Conservation (phyloP, 192 early-diverging fungal genomes). For the Rhizophlyctis rosea region DNA sequence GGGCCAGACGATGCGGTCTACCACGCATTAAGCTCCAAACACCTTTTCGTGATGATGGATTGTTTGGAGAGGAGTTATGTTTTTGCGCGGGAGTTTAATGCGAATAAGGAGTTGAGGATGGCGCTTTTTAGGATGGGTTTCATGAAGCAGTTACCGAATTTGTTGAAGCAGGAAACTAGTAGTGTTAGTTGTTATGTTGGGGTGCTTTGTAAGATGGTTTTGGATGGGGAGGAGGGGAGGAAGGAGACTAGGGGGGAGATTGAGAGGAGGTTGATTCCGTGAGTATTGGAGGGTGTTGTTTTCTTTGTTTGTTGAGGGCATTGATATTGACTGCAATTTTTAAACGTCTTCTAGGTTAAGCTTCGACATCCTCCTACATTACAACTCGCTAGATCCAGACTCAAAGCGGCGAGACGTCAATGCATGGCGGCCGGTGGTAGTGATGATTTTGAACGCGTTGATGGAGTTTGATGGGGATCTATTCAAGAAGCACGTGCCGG, state of each 20-base stretch:
- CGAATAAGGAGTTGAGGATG: conserved; percentile 72
- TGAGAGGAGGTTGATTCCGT: conserved; percentile 65
- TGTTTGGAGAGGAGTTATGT: conserved; percentile 76
- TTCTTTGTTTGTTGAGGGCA: no score
- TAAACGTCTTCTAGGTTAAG: conserved; percentile 38
- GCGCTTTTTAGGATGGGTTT: conserved; percentile 81
- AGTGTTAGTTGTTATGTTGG: conserved; percentile 57
- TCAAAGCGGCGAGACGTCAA: conserved; percentile 66
- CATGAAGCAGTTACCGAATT: conserved; percentile 89
- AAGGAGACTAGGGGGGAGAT: conserved; percentile 50
- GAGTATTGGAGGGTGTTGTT: conserved; percentile 21
- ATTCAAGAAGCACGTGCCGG: conserved; percentile 57
- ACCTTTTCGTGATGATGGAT: conserved; percentile 75
- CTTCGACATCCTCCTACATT: conserved; percentile 60
- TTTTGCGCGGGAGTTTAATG: conserved; percentile 84
- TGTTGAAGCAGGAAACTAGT: conserved; percentile 87
- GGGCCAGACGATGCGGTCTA: conserved; percentile 53
- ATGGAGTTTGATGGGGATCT: conserved; percentile 65
- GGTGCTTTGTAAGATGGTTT: conserved; percentile 75
- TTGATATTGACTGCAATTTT: no score
- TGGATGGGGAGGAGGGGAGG: conserved; percentile 50
- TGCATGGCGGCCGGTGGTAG: conserved; percentile 75
- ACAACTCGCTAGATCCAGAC: conserved; percentile 65
- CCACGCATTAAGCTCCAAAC: conserved; percentile 47
- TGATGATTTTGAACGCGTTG: conserved; percentile 65